phyloP scores from a whole-genome alignment of 352 stramenopile species.

The Phytopythium helicoides region DNA sequence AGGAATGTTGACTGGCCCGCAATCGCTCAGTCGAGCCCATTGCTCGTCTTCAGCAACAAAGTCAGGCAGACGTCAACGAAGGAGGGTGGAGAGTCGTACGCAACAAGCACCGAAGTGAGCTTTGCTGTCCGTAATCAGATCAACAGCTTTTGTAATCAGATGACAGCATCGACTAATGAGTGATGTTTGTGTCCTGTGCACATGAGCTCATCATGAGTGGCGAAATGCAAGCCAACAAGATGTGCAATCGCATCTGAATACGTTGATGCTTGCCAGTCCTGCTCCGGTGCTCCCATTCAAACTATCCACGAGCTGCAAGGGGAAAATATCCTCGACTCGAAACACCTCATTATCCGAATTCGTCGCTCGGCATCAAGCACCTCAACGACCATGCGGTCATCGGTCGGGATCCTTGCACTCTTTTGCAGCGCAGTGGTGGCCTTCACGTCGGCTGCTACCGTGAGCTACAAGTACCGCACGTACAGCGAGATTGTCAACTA shows the following conservation, averaged over 20 bases:
- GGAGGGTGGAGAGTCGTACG: no score
- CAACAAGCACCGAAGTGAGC: no score
- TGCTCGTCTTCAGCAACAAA: no score
- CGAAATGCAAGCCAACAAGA: neutral
- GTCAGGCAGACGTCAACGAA: no score
- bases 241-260: neutral
- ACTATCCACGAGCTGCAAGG: no score
- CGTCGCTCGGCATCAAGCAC: constrained; percentile 6
- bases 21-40: no score
- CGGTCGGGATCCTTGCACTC: constrained; percentile 3
- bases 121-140: neutral
- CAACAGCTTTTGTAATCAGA: neutral
- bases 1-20: no score
- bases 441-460: constrained; percentile 4
- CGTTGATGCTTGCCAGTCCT: no score
- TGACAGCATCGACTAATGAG: neutral
- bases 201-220: no score
- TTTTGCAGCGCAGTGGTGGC: constrained; percentile 1
- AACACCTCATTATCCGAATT: constrained; percentile 8
- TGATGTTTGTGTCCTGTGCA: no score
- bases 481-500: constrained; percentile 75
- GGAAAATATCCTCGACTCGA: no score
- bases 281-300: no score
- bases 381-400: constrained; percentile 10
- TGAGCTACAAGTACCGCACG: constrained; percentile 46